Percentiles rank a stretch among this genome's conserved stretches.
These are phyloP conservation scores for Thinopyrum elongatum DNA, from an alignment of 176 grass and related monocot species.

Conservation along the genomic window DNA sequence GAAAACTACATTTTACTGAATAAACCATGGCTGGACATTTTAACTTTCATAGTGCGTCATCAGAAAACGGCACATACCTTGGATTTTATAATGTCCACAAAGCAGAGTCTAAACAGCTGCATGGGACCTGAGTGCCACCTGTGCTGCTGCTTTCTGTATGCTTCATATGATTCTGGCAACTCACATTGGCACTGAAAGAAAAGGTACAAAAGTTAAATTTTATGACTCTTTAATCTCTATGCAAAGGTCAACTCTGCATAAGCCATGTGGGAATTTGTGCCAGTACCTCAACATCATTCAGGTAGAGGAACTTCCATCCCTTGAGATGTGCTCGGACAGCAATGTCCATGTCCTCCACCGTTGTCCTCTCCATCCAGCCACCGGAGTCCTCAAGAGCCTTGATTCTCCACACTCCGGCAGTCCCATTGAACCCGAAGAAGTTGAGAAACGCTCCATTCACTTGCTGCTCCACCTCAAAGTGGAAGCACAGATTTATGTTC, in stretches of 20 bases:
- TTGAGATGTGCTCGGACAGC: conserved; percentile 86
- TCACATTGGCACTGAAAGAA: conserved; percentile 75
- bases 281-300: conserved; percentile 89
- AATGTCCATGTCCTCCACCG: conserved; percentile 94
- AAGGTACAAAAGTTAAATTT: conserved; percentile 15
- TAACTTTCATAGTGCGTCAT: conserved; percentile 14
- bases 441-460: conserved; percentile 82
- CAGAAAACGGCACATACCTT: conserved; percentile 45
- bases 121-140: conserved; percentile 92
- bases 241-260: not conserved
- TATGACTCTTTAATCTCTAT: not conserved
- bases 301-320: conserved; percentile 89
- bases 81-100: conserved; percentile 74
- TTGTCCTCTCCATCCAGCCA: conserved; percentile 93
- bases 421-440: conserved; percentile 96
- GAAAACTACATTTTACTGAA: conserved; percentile 22
- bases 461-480: conserved; percentile 98
- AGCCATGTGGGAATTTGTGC: not conserved
- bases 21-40: not conserved
- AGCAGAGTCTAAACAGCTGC: conserved; percentile 80
- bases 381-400: conserved; percentile 86
- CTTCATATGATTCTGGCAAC: conserved; percentile 90
- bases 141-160: conserved; percentile 90
- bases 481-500: conserved; percentile 89
- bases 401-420: conserved; percentile 84